Evolutionary conservation across 2,329 filamentous ascomycete genomes (phyloP).

Genomic region (Paraphoma chrysanthemicola): DNA sequence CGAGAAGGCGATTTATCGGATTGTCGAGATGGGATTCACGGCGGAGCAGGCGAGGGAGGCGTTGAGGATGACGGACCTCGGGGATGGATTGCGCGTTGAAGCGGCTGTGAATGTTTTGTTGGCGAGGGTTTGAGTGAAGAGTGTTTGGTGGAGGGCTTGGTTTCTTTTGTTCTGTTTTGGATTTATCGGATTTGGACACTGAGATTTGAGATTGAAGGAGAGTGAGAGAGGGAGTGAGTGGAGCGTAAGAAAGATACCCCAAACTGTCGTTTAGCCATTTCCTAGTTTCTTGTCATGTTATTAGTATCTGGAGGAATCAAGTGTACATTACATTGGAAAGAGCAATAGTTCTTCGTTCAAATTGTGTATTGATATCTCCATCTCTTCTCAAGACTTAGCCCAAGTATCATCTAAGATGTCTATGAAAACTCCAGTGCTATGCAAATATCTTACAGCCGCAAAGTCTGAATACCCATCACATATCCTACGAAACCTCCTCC

Average conservation of each 20-base stretch:
- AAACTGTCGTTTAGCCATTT: background rate
- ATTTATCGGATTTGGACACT: background rate
- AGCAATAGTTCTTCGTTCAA: too few relatives aligned
- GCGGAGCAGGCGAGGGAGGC: constrained; percentile 63
- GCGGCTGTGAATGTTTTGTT: constrained; percentile 64
- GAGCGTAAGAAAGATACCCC: background rate
- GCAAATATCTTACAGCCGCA: background rate
- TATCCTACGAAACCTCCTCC: constrained; percentile 41
- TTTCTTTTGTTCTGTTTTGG: background rate
- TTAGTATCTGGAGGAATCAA: background rate
- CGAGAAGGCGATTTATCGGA: constrained; percentile 62
- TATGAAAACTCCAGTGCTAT: background rate
- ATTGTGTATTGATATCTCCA: too few relatives aligned
- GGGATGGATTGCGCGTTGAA: constrained; percentile 64
- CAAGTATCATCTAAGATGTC: too few relatives aligned
- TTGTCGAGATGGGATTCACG: constrained; percentile 68
- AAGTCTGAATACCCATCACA: background rate
- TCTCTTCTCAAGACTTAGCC: background rate
- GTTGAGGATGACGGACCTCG: constrained; percentile 65
- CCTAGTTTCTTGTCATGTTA: background rate
- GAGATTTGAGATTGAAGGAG: background rate
- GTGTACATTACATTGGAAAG: too few relatives aligned
- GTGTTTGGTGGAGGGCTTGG: background rate
- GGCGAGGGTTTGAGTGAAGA: background rate
- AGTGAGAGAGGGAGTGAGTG: too few relatives aligned